These are phyloP conservation scores for Lactuca saligna DNA, from an alignment of 129 eudicot species.

Conservation along the genomic window DNA sequence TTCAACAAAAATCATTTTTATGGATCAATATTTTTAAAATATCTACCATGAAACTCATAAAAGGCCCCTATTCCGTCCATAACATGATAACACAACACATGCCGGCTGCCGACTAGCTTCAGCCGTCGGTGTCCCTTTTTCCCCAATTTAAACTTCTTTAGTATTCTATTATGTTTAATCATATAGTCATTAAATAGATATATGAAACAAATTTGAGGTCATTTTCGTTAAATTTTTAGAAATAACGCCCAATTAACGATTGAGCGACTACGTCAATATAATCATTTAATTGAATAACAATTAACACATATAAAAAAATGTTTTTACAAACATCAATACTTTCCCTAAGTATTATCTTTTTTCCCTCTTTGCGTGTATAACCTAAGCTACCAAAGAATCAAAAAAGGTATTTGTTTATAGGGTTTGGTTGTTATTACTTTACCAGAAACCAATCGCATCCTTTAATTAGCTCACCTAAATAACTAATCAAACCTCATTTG, in stretches of 20 bases:
- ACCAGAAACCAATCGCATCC: conserved; percentile 7
- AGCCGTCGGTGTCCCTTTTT: not conserved
- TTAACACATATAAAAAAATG: not conserved
- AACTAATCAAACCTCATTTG: conserved; percentile 1
- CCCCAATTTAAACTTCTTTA: too few species aligned
- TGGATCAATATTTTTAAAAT: too few species aligned
- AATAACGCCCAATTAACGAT: not conserved
- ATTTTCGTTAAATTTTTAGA: too few species aligned
- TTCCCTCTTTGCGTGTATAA: not conserved
- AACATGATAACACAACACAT: not conserved
- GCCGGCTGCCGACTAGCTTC: not conserved
- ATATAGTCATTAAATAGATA: too few species aligned
- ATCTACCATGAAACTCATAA: not conserved
- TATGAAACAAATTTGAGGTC: too few species aligned
- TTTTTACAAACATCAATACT: not conserved
- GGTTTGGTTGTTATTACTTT: conserved; percentile 6
- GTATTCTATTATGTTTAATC: not conserved
- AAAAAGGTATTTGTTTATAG: not conserved
- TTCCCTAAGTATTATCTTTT: not conserved
- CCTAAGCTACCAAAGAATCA: not conserved
- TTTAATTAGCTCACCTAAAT: conserved; percentile 18
- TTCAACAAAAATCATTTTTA: too few species aligned
- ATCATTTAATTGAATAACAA: too few species aligned
- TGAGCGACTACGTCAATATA: not conserved
- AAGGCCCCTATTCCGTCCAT: not conserved